Percentiles rank a stretch among this genome's conserved stretches.
Conservation (phyloP, 306 rosid genomes). For the Ochetophila trinervis region DNA sequence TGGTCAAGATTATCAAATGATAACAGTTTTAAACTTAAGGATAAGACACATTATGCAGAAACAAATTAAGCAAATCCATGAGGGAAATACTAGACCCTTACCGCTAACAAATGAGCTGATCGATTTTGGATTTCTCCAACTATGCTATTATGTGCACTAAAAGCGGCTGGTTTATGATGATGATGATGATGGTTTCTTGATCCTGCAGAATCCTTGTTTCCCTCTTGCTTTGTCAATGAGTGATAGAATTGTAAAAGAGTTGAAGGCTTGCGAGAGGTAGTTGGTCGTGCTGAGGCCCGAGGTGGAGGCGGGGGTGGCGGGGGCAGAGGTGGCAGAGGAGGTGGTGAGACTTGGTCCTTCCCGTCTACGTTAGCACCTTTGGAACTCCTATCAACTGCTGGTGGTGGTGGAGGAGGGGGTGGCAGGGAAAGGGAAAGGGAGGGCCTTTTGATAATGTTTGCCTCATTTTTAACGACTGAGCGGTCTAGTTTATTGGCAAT, state of each 20-base stretch:
- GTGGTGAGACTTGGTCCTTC: conserved; percentile 37
- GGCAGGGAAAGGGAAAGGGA: not conserved
- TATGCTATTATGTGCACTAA: conserved; percentile 76
- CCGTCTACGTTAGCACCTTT: conserved; percentile 30
- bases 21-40: conserved; percentile 14
- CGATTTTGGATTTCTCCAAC: conserved; percentile 96
- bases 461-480: conserved; percentile 46
- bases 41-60: conserved; percentile 12
- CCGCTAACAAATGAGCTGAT: conserved; percentile 87
- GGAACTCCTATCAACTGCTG: conserved; percentile 24
- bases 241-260: conserved; percentile 47
- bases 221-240: conserved; percentile 53
- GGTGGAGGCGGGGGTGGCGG: conserved; percentile 58
- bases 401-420: conserved; percentile 26
- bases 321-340: conserved; percentile 48
- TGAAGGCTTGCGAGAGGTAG: conserved; percentile 50
- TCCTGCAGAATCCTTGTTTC: conserved; percentile 44
- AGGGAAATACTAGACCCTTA: conserved; percentile 38
- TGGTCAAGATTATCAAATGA: conserved; percentile 35
- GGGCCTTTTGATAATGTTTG: conserved; percentile 24
- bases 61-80: conserved; percentile 15
- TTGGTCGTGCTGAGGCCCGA: conserved; percentile 34
- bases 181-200: conserved; percentile 29
- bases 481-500: conserved; percentile 71
- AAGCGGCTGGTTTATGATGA: conserved; percentile 40